Evolutionary conservation across 768 basidiomycete species (phyloP).

Genomic region (Suillus luteus): DNA sequence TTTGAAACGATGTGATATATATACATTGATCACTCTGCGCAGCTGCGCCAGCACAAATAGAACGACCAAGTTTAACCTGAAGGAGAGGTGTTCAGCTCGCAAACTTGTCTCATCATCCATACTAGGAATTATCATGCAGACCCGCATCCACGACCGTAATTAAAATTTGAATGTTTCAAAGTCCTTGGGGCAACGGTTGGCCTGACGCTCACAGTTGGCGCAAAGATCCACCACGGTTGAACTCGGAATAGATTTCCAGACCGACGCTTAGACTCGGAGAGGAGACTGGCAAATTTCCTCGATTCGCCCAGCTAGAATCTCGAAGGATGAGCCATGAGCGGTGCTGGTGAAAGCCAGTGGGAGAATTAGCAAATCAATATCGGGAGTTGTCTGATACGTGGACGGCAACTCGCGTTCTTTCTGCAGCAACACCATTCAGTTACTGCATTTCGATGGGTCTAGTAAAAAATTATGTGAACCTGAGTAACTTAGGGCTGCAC

Average conservation of each 20-base stretch:
- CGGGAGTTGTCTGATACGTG: not conserved
- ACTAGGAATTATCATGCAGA: not conserved
- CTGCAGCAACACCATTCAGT: not conserved
- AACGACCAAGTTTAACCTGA: not conserved
- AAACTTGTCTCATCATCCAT: constrained; percentile 1
- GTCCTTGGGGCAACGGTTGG: not conserved
- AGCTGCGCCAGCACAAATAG: not conserved
- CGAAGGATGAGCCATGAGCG: not conserved
- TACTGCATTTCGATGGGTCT: not conserved
- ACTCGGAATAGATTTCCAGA: not conserved
- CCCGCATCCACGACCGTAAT: not conserved
- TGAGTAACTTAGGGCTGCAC: constrained; percentile 3
- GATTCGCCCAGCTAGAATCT: not conserved
- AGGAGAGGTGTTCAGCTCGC: not conserved
- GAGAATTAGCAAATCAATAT: not conserved
- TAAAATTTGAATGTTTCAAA: not conserved
- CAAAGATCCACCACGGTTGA: not conserved
- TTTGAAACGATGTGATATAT: not conserved
- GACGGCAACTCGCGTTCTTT: not conserved
- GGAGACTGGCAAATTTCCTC: not conserved
- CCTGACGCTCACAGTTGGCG: not conserved
- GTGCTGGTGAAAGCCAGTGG: not conserved
- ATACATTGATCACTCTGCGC: not conserved
- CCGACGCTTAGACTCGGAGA: not conserved
- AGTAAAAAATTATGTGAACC: not conserved